Percentiles rank a stretch among this genome's conserved stretches.
These are phyloP conservation scores for Neurospora hispaniola DNA, from an alignment of 495 filamentous ascomycete species.

Conservation along the genomic window DNA sequence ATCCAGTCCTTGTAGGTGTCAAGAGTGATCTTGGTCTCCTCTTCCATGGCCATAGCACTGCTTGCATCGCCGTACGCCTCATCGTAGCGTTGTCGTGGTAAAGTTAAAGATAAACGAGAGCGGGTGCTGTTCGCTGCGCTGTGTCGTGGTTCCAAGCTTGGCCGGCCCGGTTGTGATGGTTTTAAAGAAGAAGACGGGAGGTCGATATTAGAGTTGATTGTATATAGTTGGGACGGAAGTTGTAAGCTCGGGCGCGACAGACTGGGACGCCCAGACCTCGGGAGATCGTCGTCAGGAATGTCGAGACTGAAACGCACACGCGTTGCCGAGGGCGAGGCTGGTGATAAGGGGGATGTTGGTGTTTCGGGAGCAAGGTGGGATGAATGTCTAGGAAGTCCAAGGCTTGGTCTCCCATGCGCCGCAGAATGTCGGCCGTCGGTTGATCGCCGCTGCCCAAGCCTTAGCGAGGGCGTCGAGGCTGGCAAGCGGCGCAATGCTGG, in stretches of 20 bases:
- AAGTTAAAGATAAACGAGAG: conserved; percentile 15
- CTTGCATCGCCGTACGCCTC: conserved; percentile 13
- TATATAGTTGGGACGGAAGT: conserved; percentile 15
- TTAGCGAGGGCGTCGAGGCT: not conserved
- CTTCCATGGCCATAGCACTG: conserved; percentile 4
- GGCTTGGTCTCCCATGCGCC: not conserved
- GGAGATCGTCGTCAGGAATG: not conserved
- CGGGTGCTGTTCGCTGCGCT: conserved; percentile 3
- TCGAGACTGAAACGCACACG: not conserved
- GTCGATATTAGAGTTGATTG: conserved; percentile 17
- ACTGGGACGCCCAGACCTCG: not conserved
- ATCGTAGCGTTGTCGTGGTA: conserved; percentile 18
- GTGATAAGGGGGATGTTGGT: not conserved
- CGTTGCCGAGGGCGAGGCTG: not conserved
- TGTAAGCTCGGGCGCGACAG: conserved; percentile 1
- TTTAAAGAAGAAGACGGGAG: conserved; percentile 2
- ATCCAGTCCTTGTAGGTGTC: conserved; percentile 16
- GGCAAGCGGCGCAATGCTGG: not conserved
- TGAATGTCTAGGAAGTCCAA: not conserved
- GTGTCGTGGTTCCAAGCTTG: not conserved
- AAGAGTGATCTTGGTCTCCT: conserved; percentile 13
- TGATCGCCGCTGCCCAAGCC: not conserved
- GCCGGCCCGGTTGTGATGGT: not conserved
- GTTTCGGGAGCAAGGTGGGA: not conserved
- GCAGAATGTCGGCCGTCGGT: not conserved